phyloP scores from a whole-genome alignment of 768 basidiomycete genomes.

The Boletus sp. region DNA sequence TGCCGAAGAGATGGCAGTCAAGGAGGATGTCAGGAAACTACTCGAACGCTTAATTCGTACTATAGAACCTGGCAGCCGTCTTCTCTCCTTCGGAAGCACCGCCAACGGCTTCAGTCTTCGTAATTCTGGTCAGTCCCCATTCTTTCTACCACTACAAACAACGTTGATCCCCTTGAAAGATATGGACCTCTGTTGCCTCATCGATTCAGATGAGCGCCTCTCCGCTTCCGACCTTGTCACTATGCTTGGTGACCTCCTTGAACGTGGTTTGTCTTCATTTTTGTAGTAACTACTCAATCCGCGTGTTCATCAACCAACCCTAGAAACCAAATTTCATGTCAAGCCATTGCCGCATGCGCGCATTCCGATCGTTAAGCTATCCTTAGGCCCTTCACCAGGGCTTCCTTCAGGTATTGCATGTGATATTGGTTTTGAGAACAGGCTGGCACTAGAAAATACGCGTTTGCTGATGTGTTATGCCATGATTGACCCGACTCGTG shows the following conservation, averaged over 20 bases:
- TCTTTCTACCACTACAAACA: background rate
- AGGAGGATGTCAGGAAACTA: slow-evolving; percentile 93
- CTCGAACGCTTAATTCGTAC: slow-evolving; percentile 94
- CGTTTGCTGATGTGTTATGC: slow-evolving; percentile 95
- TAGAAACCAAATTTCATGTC: slow-evolving; percentile 94
- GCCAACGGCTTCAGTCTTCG: slow-evolving; percentile 96
- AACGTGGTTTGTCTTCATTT: slow-evolving; percentile 65
- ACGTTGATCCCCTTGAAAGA: slow-evolving; percentile 46
- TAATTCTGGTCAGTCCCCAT: slow-evolving; percentile 70
- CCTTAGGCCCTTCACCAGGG: slow-evolving; percentile 79
- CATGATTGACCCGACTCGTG: slow-evolving; percentile 90
- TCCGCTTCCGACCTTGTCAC: slow-evolving; percentile 89
- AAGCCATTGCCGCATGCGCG: slow-evolving; percentile 95
- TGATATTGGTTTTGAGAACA: slow-evolving; percentile 98
- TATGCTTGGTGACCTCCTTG: slow-evolving; percentile 88
- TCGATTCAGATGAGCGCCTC: slow-evolving; percentile 78
- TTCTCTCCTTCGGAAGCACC: slow-evolving; percentile 94
- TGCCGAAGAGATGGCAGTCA: slow-evolving; percentile 84
- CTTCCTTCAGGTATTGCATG: slow-evolving; percentile 89
- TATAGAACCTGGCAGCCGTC: slow-evolving; percentile 86
- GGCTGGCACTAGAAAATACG: slow-evolving; percentile 95
- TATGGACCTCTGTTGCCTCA: slow-evolving; percentile 98
- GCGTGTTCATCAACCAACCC: slow-evolving; percentile 9
- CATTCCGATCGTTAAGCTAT: slow-evolving; percentile 98
- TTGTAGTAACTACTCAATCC: background rate